phyloP scores from a whole-genome alignment of 2,329 filamentous ascomycete species.

The Penicillium corylophilum region DNA sequence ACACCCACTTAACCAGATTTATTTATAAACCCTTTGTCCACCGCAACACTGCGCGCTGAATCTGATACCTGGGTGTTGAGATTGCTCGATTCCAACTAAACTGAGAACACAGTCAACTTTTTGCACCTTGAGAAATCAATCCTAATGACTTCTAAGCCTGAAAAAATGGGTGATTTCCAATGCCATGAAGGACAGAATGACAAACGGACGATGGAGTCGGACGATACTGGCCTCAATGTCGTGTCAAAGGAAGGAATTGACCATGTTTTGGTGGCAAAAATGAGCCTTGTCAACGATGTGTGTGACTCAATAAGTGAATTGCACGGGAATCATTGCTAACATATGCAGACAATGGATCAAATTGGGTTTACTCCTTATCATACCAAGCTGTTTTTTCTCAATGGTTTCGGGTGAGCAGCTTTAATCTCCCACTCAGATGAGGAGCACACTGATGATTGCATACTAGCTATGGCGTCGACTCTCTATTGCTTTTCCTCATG shows the following conservation, averaged over 20 bases:
- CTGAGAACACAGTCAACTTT: neutral
- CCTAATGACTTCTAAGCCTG: neutral
- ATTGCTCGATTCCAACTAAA: neutral
- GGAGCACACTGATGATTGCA: neutral
- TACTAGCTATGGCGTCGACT: conserved; percentile 15
- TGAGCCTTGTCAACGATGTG: conserved; percentile 68
- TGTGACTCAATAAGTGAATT: conserved; percentile 23
- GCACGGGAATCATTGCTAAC: neutral
- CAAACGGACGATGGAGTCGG: neutral
- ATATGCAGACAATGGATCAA: conserved; percentile 48
- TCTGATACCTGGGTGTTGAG: neutral
- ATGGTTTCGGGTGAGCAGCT: conserved; percentile 55
- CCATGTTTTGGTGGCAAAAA: conserved; percentile 63
- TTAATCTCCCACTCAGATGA: too few species aligned
- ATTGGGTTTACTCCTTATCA: conserved; percentile 57
- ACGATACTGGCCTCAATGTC: neutral
- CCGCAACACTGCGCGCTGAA: neutral
- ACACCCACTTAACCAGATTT: too few species aligned
- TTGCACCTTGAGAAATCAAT: neutral
- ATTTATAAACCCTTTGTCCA: neutral
- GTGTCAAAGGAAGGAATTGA: conserved; percentile 43
- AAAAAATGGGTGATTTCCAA: neutral
- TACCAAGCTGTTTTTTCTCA: conserved; percentile 60
- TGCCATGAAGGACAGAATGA: neutral
- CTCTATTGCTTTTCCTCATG: conserved; percentile 15